Percentiles rank a stretch among this genome's conserved stretches.
Evolutionary conservation across 192 early-diverging fungal genomes (phyloP).

Genomic region (Coemansia sp.): DNA sequence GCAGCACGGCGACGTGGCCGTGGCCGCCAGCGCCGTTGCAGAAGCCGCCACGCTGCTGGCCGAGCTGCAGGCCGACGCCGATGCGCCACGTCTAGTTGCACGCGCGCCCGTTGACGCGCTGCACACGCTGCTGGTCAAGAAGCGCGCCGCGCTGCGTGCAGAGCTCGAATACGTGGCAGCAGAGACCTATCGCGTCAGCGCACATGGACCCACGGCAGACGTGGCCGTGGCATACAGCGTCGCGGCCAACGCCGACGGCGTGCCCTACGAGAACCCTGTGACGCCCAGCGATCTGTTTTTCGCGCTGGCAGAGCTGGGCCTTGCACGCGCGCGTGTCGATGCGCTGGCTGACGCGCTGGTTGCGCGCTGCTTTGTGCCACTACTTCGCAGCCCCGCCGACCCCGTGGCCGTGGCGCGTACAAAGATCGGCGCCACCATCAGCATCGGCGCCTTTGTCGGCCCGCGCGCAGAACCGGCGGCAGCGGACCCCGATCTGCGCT

Average conservation of each 20-base stretch:
- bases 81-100: conserved; percentile 4
- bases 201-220: conserved; percentile 19
- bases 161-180: conserved; percentile 45
- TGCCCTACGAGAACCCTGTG: conserved; percentile 48
- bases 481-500: background rate
- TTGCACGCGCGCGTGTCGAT: conserved; percentile 23
- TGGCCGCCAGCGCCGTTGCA: conserved; percentile 40
- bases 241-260: conserved; percentile 29
- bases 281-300: conserved; percentile 43
- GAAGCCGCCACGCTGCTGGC: conserved; percentile 31
- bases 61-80: conserved; percentile 25
- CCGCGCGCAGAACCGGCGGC: background rate
- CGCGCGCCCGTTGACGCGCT: conserved; percentile 10
- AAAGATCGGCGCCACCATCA: conserved; percentile 30
- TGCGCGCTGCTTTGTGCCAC: conserved; percentile 26
- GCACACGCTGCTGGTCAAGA: conserved; percentile 27
- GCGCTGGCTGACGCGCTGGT: conserved; percentile 22
- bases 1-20: conserved; percentile 40
- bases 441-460: conserved; percentile 34
- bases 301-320: conserved; percentile 43
- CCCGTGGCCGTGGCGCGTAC: conserved; percentile 24
- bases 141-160: conserved; percentile 28
- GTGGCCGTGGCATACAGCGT: conserved; percentile 26
- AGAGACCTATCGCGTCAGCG: conserved; percentile 21
- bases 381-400: conserved; percentile 33